Percentiles rank a stretch among this genome's conserved stretches.
These are phyloP conservation scores for Orychophragmus violaceus DNA, from an alignment of 345 rosid species.

Conservation along the genomic window DNA sequence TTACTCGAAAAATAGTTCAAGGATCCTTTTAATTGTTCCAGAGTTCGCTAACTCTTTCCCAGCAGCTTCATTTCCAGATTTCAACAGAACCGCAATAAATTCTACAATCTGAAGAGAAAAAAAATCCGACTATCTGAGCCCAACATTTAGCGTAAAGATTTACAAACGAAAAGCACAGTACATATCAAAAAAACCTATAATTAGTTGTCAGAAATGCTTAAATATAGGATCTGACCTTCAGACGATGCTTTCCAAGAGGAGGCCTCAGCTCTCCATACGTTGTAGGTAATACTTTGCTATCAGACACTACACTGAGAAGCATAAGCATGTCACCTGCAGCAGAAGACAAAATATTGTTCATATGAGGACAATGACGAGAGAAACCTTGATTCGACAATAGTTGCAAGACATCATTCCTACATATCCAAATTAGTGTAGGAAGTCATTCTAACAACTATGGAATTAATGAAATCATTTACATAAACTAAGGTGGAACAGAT, in stretches of 20 bases:
- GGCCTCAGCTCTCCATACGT: conserved; percentile 93
- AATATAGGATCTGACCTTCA: conserved; percentile 54
- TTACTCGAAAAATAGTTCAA: conserved; percentile 88
- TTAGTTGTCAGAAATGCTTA: neutral
- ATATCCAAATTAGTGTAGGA: conserved; percentile 6
- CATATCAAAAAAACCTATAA: neutral
- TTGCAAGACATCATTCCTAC: conserved; percentile 12
- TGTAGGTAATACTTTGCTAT: conserved; percentile 81
- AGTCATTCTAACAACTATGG: conserved; percentile 10
- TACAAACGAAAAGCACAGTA: neutral
- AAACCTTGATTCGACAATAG: neutral
- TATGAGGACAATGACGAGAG: conserved; percentile 6
- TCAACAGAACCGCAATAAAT: conserved; percentile 88
- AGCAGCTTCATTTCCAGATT: conserved; percentile 74
- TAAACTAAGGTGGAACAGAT: conserved; percentile 7
- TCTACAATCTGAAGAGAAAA: conserved; percentile 63
- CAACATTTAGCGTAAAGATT: neutral
- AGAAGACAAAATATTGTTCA: conserved; percentile 23
- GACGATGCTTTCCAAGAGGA: conserved; percentile 95
- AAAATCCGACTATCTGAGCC: neutral
- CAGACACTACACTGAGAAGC: conserved; percentile 68
- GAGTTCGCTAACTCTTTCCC: conserved; percentile 75
- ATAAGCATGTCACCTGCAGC: conserved; percentile 63
- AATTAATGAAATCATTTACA: neutral
- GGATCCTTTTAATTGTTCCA: conserved; percentile 61